Evolutionary conservation across 331 rosid species (phyloP).

Genomic region (Stylosanthes scabra): DNA sequence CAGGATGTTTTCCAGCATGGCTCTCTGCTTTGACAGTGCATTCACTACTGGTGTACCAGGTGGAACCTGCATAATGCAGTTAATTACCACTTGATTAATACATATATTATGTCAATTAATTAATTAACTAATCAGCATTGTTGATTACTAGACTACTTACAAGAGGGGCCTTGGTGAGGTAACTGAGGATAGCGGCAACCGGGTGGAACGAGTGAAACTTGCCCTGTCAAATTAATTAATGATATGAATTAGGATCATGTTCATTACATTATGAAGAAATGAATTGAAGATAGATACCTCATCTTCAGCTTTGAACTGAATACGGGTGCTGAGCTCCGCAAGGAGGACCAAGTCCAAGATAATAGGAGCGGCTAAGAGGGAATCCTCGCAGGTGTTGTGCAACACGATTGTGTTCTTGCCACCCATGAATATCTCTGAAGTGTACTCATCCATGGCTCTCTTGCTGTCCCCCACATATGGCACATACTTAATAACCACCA

Average conservation of each 20-base stretch:
- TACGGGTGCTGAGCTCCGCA: constrained; percentile 93
- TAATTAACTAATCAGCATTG: neutral
- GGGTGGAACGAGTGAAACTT: constrained; percentile 98
- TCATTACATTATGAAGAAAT: neutral
- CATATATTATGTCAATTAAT: no score
- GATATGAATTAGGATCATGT: no score
- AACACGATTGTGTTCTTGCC: constrained; percentile 84
- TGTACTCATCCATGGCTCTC: constrained; percentile 98
- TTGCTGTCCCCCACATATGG: constrained; percentile 95
- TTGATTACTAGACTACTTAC: constrained; percentile 52
- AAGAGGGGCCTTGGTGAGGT: constrained; percentile 95
- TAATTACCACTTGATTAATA: no score
- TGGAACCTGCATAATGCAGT: constrained; percentile 65
- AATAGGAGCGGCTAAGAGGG: constrained; percentile 94
- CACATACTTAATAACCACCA: constrained; percentile 95
- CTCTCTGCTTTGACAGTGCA: constrained; percentile 93
- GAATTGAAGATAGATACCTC: constrained; percentile 56
- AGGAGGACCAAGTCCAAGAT: constrained; percentile 94
- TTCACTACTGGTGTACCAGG: constrained; percentile 99
- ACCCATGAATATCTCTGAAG: constrained; percentile 98
- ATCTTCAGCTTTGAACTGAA: constrained; percentile 79
- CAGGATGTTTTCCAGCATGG: constrained; percentile 94
- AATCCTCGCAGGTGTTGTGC: constrained; percentile 98
- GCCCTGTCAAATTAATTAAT: constrained; percentile 45
- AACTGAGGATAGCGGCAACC: constrained; percentile 90